These are phyloP conservation scores for Eleusine indica DNA, from an alignment of 176 grass and related monocot genomes.

Conservation along the genomic window DNA sequence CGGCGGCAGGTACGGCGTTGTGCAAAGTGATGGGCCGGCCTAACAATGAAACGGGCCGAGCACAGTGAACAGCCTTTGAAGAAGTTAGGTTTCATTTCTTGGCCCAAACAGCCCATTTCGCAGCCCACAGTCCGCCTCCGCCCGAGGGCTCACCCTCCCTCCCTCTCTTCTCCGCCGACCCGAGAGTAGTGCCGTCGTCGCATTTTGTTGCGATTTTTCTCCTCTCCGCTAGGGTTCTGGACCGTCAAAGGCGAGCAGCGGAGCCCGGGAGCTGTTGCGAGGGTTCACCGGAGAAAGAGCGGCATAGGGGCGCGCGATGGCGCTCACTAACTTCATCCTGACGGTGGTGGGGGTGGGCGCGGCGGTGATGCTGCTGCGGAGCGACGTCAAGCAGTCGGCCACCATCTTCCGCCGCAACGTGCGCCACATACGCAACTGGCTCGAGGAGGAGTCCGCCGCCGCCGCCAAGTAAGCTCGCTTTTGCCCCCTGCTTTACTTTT, in stretches of 20 bases:
- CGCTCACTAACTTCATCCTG: constrained; percentile 87
- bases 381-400: constrained; percentile 88
- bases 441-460: constrained; percentile 84
- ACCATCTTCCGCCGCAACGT: constrained; percentile 83
- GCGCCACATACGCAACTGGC: constrained; percentile 82
- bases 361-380: constrained; percentile 79
- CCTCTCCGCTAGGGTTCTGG: constrained; percentile 31
- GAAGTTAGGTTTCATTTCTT: not conserved
- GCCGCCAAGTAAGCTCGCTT: constrained; percentile 58
- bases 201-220: not conserved
- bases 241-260: not conserved
- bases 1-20: not conserved
- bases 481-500: not conserved
- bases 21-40: not conserved
- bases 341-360: constrained; percentile 86
- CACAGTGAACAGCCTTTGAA: not conserved
- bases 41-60: no score
- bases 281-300: not conserved
- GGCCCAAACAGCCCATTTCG: not conserved
- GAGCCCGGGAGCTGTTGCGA: not conserved
- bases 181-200: not conserved
- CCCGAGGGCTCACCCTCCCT: not conserved
- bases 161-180: not conserved
- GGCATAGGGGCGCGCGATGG: constrained; percentile 43
- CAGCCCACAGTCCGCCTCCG: not conserved